phyloP scores from a whole-genome alignment of 2,329 filamentous ascomycete species.

The Fusarium temperatum region DNA sequence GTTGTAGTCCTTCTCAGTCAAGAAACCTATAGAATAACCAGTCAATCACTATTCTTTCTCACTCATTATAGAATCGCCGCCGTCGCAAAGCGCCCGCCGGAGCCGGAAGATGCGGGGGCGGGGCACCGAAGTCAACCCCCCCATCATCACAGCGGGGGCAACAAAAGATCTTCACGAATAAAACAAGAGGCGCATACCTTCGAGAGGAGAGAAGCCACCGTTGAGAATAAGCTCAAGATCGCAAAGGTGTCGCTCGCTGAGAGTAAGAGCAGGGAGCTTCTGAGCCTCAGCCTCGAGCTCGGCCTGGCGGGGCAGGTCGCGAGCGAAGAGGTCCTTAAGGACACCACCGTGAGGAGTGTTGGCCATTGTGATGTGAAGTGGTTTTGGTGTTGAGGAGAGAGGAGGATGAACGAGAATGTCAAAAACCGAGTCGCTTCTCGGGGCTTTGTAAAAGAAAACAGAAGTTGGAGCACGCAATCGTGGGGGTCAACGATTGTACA shows the following conservation, averaged over 20 bases:
- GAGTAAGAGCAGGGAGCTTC: slow-evolving; percentile 81
- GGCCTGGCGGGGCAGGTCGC: slow-evolving; percentile 84
- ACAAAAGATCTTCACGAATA: background rate
- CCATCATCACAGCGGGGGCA: slow-evolving; percentile 25
- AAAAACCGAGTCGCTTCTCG: slow-evolving; percentile 16
- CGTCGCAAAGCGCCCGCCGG: slow-evolving; percentile 13
- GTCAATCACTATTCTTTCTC: slow-evolving; percentile 20
- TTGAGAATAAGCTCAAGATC: slow-evolving; percentile 97
- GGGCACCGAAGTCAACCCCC: slow-evolving; percentile 25
- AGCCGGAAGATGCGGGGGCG: slow-evolving; percentile 38
- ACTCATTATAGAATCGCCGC: background rate
- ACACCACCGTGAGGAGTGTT: slow-evolving; percentile 86
- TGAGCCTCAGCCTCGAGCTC: slow-evolving; percentile 87
- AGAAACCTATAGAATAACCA: slow-evolving; percentile 73
- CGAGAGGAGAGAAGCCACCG: slow-evolving; percentile 95
- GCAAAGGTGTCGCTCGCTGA: slow-evolving; percentile 95
- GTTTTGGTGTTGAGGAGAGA: slow-evolving; percentile 2
- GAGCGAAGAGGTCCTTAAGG: slow-evolving; percentile 96
- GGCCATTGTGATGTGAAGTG: slow-evolving; percentile 60
- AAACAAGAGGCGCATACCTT: slow-evolving; percentile 70
- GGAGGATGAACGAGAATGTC: slow-evolving; percentile 1
- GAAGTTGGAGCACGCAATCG: slow-evolving; percentile 46
- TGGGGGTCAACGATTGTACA: slow-evolving; percentile 39
- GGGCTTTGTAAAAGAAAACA: slow-evolving; percentile 21
- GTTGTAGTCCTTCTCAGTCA: slow-evolving; percentile 97